A percentile compares a stretch with the other conserved stretches of the same genome.
These are phyloP conservation scores for Fusarium goolgardi DNA, from an alignment of 2,329 filamentous ascomycete species.

Conservation along the genomic window DNA sequence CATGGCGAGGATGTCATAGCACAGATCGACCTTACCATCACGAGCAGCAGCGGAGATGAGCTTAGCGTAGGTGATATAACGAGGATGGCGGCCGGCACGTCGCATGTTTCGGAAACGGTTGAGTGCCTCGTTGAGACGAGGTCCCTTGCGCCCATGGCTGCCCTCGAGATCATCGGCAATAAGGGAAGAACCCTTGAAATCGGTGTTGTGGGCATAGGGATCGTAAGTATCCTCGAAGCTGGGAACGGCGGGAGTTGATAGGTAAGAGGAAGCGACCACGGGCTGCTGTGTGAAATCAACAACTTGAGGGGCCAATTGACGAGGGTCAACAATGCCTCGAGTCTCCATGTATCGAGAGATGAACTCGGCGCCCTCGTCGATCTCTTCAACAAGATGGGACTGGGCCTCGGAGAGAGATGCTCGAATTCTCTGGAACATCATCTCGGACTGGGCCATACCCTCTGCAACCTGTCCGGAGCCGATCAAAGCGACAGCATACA, in stretches of 20 bases:
- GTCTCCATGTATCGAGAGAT: conserved; percentile 69
- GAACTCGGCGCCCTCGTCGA: conserved; percentile 86
- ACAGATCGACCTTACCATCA: conserved; percentile 82
- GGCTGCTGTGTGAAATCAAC: conserved; percentile 60
- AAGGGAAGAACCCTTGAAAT: conserved; percentile 91
- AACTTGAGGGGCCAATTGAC: conserved; percentile 62
- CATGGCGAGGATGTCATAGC: conserved; percentile 88
- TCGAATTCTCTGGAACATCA: conserved; percentile 88
- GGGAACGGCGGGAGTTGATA: conserved; percentile 67
- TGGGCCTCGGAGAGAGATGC: conserved; percentile 63
- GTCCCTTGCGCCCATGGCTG: conserved; percentile 76
- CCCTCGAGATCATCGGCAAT: conserved; percentile 93
- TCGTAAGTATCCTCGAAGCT: conserved; percentile 86
- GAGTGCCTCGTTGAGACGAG: conserved; percentile 82
- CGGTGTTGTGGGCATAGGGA: conserved; percentile 88
- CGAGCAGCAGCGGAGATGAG: conserved; percentile 91
- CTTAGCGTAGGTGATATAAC: conserved; percentile 97
- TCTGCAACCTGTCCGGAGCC: conserved; percentile 86
- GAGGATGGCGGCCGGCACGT: conserved; percentile 87
- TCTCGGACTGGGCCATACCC: conserved; percentile 80
- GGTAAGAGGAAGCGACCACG: conserved; percentile 59
- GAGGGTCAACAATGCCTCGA: conserved; percentile 66
- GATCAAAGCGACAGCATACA: conserved; percentile 91
- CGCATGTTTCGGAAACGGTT: conserved; percentile 92
- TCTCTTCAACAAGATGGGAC: conserved; percentile 76